Base-by-base conservation (phyloP, 805 yeast genomes). In the Starmerella vitae region DNA sequence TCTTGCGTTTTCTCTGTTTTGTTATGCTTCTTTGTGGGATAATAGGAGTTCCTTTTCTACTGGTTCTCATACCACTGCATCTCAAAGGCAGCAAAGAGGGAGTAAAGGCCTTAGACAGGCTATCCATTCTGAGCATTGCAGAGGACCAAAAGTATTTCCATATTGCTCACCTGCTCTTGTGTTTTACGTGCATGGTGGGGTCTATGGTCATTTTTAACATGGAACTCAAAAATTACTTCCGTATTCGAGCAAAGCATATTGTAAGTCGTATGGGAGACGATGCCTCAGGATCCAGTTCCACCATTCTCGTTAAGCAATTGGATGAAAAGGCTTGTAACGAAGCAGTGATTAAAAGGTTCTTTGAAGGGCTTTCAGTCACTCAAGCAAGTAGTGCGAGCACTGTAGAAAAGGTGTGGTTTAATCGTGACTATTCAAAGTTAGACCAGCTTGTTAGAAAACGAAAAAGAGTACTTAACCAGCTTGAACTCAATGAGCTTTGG, bases 91-190 rank as follows among this genome's bases (percentile, higher is more conserved):
- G 53, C 13, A 38, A 39, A 3, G 36, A 33, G 4, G 52, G 50
- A 3, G 39, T 50, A 13, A 55, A 56, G 3, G 45, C 46, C 5
- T 59, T 85, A 34, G 94, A 84, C 50, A 63, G 59, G 35, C 62
- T 82, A 6, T 79, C 93, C 15, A 70, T 81, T 55, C 73, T 91
- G 3, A 78, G 80, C 50, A 67, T 83, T 3, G 68, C 83, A 0
- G 63, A 68, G 4, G 48, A 64, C 2, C 70, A 71, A 33, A 67
- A 74, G 0, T 52, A 57, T 3, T 56, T 71, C 18, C 64, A 78
- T 43, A 63, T 74, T 42, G 71, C 74, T 18, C 94, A 84, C 57
- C 69, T 84, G 37, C 53, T 73, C 0, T 60, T 78, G 58, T 66
- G 80, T 2, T 39, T 77, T 0, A 47, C 73, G 2, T 70, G 76